phyloP scores from a whole-genome alignment of 2,329 filamentous ascomycete genomes.

The Colletotrichum sp. region DNA sequence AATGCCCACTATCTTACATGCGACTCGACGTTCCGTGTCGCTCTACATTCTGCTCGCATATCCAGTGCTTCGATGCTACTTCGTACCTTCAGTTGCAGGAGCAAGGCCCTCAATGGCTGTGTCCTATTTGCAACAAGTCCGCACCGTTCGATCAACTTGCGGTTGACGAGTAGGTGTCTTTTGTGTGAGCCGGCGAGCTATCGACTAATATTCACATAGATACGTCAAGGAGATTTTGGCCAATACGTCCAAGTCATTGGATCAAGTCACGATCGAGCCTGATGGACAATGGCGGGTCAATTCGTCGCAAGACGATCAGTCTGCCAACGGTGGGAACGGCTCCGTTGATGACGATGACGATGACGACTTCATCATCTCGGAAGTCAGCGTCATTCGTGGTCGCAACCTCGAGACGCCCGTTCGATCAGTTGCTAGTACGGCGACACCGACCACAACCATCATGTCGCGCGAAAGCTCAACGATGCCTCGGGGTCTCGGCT shows the following conservation, averaged over 20 bases:
- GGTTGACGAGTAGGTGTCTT: conserved; percentile 76
- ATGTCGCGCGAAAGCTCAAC: conserved; percentile 42
- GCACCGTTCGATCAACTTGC: conserved; percentile 83
- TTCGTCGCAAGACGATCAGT: conserved; percentile 33
- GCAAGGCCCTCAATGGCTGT: conserved; percentile 96
- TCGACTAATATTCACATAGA: conserved; percentile 34
- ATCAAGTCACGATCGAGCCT: conserved; percentile 91
- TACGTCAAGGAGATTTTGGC: conserved; percentile 88
- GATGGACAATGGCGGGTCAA: conserved; percentile 75
- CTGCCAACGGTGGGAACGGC: conserved; percentile 27
- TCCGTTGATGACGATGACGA: conserved; percentile 37
- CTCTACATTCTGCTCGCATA: conserved; percentile 80
- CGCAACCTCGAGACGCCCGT: conserved; percentile 42
- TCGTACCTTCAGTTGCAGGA: conserved; percentile 94
- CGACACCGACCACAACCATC: conserved; percentile 40
- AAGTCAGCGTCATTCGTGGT: conserved; percentile 39
- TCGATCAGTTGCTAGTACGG: conserved; percentile 35
- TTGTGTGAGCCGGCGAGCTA: background rate
- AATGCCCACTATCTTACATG: conserved; percentile 89
- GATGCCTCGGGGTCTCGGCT: conserved; percentile 36
- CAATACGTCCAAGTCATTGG: conserved; percentile 71
- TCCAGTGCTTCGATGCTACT: conserved; percentile 92
- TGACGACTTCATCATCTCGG: conserved; percentile 56
- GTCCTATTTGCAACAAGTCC: conserved; percentile 87
- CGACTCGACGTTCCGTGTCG: conserved; percentile 82